These are phyloP conservation scores for Fusarium mangiferae DNA, from an alignment of 2,329 filamentous ascomycete genomes.

Conservation along the genomic window DNA sequence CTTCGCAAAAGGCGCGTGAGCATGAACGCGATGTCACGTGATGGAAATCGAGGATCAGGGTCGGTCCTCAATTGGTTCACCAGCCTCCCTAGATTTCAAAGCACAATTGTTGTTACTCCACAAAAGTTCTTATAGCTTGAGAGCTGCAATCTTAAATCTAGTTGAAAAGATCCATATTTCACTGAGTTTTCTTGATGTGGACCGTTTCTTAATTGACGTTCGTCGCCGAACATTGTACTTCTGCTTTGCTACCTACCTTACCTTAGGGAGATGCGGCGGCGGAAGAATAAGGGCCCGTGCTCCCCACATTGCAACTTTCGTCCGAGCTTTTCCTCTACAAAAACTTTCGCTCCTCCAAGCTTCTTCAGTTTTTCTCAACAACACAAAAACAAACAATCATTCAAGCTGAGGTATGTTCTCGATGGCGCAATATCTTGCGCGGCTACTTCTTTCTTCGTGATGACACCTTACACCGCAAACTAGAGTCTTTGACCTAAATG, in stretches of 20 bases:
- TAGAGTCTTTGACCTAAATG: constrained; percentile 94
- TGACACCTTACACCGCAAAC: constrained; percentile 90
- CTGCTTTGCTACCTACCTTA: too few relatives aligned
- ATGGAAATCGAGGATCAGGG: background rate
- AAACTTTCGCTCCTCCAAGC: constrained; percentile 36
- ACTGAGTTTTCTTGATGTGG: constrained; percentile 23
- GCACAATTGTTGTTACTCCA: background rate
- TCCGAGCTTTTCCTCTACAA: constrained; percentile 43
- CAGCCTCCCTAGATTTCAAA: background rate
- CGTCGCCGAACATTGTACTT: constrained; percentile 25
- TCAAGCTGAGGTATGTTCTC: constrained; percentile 43
- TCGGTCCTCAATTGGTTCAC: background rate
- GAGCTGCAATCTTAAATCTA: constrained; percentile 1
- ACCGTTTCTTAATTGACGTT: constrained; percentile 7
- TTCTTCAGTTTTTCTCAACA: constrained; percentile 35
- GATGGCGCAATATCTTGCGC: constrained; percentile 14
- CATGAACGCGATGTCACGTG: constrained; percentile 42
- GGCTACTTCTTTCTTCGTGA: constrained; percentile 62
- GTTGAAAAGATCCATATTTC: constrained; percentile 14
- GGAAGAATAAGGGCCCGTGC: constrained; percentile 25
- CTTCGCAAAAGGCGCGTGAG: constrained; percentile 17
- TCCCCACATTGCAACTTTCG: constrained; percentile 41
- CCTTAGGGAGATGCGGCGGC: constrained; percentile 6
- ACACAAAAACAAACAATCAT: constrained; percentile 29
- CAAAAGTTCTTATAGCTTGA: background rate